phyloP scores from a whole-genome alignment of 169 alveolate genomes.

The Plasmodium knowlesi region DNA sequence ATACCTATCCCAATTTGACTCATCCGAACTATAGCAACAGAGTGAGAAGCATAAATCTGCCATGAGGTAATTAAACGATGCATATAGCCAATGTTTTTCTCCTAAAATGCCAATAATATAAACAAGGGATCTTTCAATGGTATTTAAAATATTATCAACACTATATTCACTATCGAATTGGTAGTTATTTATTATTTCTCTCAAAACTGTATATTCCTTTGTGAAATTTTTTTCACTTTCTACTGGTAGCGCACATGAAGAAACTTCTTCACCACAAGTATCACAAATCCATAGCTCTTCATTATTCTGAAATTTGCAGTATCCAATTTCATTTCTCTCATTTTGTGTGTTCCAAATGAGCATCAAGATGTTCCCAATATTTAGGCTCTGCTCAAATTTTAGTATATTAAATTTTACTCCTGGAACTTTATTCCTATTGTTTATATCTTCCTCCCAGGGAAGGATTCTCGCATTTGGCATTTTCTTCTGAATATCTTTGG shows the following conservation, averaged over 20 bases:
- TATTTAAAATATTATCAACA: conserved; percentile 8
- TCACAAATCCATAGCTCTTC: conserved; percentile 40
- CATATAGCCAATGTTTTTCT: conserved; percentile 74
- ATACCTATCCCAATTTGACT: not conserved
- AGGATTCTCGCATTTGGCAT: not conserved
- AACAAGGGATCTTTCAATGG: conserved; percentile 27
- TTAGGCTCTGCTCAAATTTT: conserved; percentile 21
- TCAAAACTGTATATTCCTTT: conserved; percentile 28
- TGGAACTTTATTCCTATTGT: not conserved
- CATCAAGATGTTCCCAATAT: conserved; percentile 15
- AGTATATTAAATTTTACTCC: not conserved
- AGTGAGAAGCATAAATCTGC: conserved; percentile 61
- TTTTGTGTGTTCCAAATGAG: conserved; percentile 49
- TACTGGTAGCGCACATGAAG: conserved; percentile 40
- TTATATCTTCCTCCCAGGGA: no score
- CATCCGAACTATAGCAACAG: conserved; percentile 9
- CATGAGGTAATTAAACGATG: conserved; percentile 57
- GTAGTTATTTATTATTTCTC: conserved; percentile 30
- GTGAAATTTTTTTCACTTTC: conserved; percentile 44
- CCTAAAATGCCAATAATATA: conserved; percentile 60
- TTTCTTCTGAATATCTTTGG: not conserved
- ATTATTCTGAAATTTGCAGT: conserved; percentile 43
- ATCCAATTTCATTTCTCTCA: conserved; percentile 30
- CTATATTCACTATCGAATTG: conserved; percentile 1
- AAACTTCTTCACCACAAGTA: conserved; percentile 18